Evolutionary conservation across 352 stramenopile genomes (phyloP).

Genomic region (Globisporangium irregulare): DNA sequence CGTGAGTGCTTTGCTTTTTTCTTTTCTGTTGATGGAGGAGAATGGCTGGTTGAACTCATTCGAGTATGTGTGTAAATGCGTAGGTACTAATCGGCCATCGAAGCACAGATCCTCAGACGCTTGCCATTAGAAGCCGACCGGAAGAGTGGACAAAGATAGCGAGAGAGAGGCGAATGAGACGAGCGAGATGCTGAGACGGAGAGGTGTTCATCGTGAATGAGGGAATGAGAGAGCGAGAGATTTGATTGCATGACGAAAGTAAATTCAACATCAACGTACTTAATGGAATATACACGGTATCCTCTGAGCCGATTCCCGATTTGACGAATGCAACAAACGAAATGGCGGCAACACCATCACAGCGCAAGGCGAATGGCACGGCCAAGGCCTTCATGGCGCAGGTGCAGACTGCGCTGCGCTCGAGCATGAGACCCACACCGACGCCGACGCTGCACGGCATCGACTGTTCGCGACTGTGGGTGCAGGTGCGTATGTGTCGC

Average conservation of each 20-base stretch:
- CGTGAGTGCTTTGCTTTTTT: not conserved
- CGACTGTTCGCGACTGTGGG: slow-evolving; percentile 69
- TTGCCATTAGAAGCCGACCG: not conserved
- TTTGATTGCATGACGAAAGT: not conserved
- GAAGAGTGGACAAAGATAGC: not conserved
- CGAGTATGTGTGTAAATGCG: not conserved
- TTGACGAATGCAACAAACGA: not conserved
- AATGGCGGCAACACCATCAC: not conserved
- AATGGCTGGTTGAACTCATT: not conserved
- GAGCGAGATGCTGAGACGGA: not conserved
- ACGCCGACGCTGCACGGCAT: slow-evolving; percentile 53
- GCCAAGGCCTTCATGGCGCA: slow-evolving; percentile 63
- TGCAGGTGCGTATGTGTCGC: slow-evolving; percentile 40
- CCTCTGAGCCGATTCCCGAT: not conserved
- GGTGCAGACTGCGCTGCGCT: slow-evolving; percentile 41
- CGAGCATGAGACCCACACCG: slow-evolving; percentile 34
- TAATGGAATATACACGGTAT: not conserved
- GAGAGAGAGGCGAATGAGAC: not conserved
- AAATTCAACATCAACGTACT: not conserved
- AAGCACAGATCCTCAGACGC: not conserved
- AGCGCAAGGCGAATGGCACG: slow-evolving; percentile 25
- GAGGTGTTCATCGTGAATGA: too few relatives aligned
- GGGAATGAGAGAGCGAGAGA: not conserved
- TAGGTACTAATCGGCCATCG: not conserved
- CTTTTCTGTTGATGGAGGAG: not conserved